Conservation (phyloP, 768 basidiomycete genomes). For the Crepidotus variabilis region DNA sequence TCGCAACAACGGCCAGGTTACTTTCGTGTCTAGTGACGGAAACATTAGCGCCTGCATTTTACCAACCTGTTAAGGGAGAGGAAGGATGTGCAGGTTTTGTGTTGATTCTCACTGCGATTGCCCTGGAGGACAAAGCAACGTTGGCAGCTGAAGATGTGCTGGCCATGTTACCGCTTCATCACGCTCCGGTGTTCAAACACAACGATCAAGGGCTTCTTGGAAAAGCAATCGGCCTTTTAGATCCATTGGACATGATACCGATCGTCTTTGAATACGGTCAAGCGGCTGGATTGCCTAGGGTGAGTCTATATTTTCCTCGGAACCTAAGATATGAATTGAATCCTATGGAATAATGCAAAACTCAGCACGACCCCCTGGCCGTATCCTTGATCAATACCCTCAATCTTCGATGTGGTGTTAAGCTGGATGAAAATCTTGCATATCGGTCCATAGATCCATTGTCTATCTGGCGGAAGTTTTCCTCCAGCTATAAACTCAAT, state of each 20-base stretch:
- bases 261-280: constrained; percentile 26
- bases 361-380: neutral
- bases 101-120: constrained; percentile 33
- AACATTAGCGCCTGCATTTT: constrained; percentile 47
- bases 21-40: constrained; percentile 60
- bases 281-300: neutral
- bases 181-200: constrained; percentile 39
- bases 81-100: constrained; percentile 34
- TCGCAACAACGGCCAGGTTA: constrained; percentile 45
- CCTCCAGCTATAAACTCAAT: constrained; percentile 31
- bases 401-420: constrained; percentile 21
- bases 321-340: neutral
- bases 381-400: constrained; percentile 22
- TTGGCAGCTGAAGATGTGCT: constrained; percentile 39
- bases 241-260: constrained; percentile 56
- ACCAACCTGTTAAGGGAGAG: constrained; percentile 31
- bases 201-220: constrained; percentile 26
- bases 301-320: constrained; percentile 9
- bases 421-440: constrained; percentile 18
- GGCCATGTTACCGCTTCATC: constrained; percentile 42
- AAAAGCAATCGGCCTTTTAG: constrained; percentile 40
- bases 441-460: constrained; percentile 28
- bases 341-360: neutral
- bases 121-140: constrained; percentile 17
- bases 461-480: constrained; percentile 35